phyloP scores from a whole-genome alignment of 2,329 filamentous ascomycete genomes.

The Venturiaceae sp. region DNA sequence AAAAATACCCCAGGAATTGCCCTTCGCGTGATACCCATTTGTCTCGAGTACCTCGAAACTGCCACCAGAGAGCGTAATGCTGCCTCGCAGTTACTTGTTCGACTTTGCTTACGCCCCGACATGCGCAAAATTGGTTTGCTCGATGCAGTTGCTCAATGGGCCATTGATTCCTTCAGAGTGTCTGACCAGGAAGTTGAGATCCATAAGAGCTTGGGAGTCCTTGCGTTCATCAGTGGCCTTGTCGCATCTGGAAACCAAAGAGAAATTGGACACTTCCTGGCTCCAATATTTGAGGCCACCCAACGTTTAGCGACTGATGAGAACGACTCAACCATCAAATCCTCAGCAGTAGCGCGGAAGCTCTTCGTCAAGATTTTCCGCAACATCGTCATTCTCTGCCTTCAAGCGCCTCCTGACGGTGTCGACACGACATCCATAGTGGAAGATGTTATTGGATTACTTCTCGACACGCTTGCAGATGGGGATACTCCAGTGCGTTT shows the following conservation, averaged over 20 bases:
- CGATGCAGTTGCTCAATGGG: slow-evolving; percentile 59
- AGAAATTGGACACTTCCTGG: slow-evolving; percentile 60
- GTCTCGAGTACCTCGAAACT: slow-evolving; percentile 59
- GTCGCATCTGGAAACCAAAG: slow-evolving; percentile 62
- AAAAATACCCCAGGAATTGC: slow-evolving; percentile 58
- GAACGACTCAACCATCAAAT: slow-evolving; percentile 44
- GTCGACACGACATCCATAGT: slow-evolving; percentile 34
- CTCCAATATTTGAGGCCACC: slow-evolving; percentile 55
- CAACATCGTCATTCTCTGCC: slow-evolving; percentile 57
- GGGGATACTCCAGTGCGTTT: slow-evolving; percentile 86
- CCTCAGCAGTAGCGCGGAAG: slow-evolving; percentile 73
- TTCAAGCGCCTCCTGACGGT: slow-evolving; percentile 31
- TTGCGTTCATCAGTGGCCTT: slow-evolving; percentile 72
- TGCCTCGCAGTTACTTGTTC: slow-evolving; percentile 72
- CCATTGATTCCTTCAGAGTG: slow-evolving; percentile 50
- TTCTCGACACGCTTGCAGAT: slow-evolving; percentile 71
- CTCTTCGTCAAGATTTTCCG: slow-evolving; percentile 77
- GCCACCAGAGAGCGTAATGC: slow-evolving; percentile 85
- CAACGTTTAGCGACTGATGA: slow-evolving; percentile 47
- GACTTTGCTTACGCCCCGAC: slow-evolving; percentile 73
- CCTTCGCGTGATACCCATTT: slow-evolving; percentile 59
- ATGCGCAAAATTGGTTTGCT: slow-evolving; percentile 74
- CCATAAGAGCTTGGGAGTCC: slow-evolving; percentile 67
- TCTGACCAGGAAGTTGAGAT: slow-evolving; percentile 39
- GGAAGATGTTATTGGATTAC: slow-evolving; percentile 72